These are phyloP conservation scores for Punctularia strigosozonata DNA, from an alignment of 768 basidiomycete genomes.

Conservation along the genomic window DNA sequence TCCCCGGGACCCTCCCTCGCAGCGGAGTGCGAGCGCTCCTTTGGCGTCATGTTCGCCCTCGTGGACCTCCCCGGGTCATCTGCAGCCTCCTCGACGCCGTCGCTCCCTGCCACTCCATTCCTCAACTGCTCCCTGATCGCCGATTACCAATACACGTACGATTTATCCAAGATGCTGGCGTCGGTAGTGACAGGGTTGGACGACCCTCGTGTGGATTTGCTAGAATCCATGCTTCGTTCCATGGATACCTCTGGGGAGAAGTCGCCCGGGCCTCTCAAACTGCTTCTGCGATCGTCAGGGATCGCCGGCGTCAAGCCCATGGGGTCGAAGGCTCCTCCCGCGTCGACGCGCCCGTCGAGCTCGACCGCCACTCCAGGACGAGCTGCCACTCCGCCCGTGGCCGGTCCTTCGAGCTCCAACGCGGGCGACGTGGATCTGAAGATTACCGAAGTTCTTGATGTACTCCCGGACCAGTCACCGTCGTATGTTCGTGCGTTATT, in stretches of 20 bases:
- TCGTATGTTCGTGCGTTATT: constrained; percentile 52
- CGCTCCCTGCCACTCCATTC: constrained; percentile 25
- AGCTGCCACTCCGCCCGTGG: constrained; percentile 3
- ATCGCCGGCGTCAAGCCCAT: constrained; percentile 23
- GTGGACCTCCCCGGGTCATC: constrained; percentile 31
- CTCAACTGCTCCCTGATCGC: constrained; percentile 54
- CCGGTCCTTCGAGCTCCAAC: constrained; percentile 31
- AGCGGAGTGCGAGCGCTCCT: constrained; percentile 36
- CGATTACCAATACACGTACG: constrained; percentile 64
- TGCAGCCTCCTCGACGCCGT: constrained; percentile 1
- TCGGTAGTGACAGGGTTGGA: constrained; percentile 25
- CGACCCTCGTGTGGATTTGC: constrained; percentile 43
- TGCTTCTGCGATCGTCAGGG: constrained; percentile 54
- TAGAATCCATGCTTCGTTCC: constrained; percentile 38
- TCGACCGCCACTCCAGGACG: constrained; percentile 2
- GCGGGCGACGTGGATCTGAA: constrained; percentile 41
- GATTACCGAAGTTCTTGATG: constrained; percentile 61
- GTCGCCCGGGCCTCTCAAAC: constrained; percentile 18
- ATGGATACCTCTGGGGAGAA: constrained; percentile 18
- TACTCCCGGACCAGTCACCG: constrained; percentile 52
- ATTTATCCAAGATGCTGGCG: constrained; percentile 32
- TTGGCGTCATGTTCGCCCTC: constrained; percentile 48
- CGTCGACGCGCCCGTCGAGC: constrained; percentile 7
- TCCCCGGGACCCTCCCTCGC: constrained; percentile 31
- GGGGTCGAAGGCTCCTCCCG: not conserved